These are phyloP conservation scores for Tolypocladium inflatum DNA, from an alignment of 2,329 filamentous ascomycete genomes.

Conservation along the genomic window DNA sequence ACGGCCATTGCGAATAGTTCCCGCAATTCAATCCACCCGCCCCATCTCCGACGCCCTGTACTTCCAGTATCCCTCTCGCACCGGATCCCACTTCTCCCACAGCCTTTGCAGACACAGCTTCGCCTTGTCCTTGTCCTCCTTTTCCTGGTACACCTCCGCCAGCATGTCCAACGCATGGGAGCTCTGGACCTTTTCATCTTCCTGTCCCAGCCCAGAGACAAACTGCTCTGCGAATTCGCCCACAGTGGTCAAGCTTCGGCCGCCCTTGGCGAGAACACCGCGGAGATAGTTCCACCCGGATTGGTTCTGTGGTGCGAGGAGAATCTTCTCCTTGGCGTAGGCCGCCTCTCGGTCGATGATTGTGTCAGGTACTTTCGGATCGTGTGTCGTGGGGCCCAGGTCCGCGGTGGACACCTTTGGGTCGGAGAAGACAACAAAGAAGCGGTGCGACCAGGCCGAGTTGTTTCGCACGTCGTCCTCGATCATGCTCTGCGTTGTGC, in stretches of 20 bases:
- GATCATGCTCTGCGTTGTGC: conserved; percentile 63
- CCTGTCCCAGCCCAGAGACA: conserved; percentile 35
- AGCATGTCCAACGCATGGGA: conserved; percentile 63
- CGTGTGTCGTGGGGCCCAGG: conserved; percentile 39
- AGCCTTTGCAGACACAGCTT: conserved; percentile 62
- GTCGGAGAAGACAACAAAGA: conserved; percentile 77
- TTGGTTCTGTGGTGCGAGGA: conserved; percentile 82
- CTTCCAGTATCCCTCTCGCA: conserved; percentile 88
- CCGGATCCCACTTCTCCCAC: conserved; percentile 80
- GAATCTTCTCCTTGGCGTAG: conserved; percentile 65
- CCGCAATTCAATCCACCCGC: not conserved
- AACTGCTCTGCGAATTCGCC: conserved; percentile 42
- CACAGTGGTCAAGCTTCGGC: conserved; percentile 34
- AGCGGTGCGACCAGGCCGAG: conserved; percentile 94
- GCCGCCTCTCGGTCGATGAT: conserved; percentile 66
- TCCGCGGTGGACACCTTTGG: conserved; percentile 38
- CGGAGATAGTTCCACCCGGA: conserved; percentile 89
- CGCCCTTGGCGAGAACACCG: conserved; percentile 63
- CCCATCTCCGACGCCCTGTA: conserved; percentile 31
- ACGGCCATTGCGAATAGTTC: not conserved
- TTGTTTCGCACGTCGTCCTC: conserved; percentile 85
- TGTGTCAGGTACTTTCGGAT: conserved; percentile 47
- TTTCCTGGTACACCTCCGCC: conserved; percentile 55
- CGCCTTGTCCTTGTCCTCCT: conserved; percentile 51
- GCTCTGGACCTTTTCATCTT: conserved; percentile 44